Base-by-base conservation (phyloP, 768 basidiomycete genomes). In the Paxillus rubicundulus region DNA sequence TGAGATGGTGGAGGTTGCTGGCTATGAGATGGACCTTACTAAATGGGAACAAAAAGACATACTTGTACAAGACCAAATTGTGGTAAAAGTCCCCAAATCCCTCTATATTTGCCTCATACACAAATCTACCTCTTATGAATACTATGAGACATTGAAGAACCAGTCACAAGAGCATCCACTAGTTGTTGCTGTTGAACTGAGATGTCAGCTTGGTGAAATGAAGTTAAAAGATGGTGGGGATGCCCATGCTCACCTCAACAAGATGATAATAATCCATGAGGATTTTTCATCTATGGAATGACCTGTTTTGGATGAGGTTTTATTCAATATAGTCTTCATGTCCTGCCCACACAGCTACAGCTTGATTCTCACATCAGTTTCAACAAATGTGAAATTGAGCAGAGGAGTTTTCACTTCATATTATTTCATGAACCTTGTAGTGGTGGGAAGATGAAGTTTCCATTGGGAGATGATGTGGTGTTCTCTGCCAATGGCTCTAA, bases 271-370 rank as follows among this genome's bases (percentile, higher is more conserved):
- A 7, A 64, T 73, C 57, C 55, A 49, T 3, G 67, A 74, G 42
- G 61, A 73, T 17, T 63, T 76, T 6, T 65, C 71, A 0, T 60
- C 65, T 0, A 69, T 73, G 60, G 70, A 69, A 17, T 51, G 62
- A 4, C 48, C 63, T 18, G 64, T 68, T 4, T 27, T 58, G 0
- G 65, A 72, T n/a, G n/a, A n/a, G n/a, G n/a, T n/a, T n/a, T n/a
- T n/a, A n/a, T n/a, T n/a, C n/a, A n/a, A n/a, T n/a, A n/a, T n/a
- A n/a, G n/a, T n/a, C n/a, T n/a, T n/a, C n/a, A n/a, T n/a, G n/a
- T n/a, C n/a, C n/a, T n/a, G n/a, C n/a, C n/a, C n/a, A n/a, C n/a
- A n/a, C n/a, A n/a, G n/a, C n/a, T n/a, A n/a, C n/a, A n/a, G n/a
- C n/a, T n/a, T n/a, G n/a, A n/a, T n/a, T n/a, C n/a, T n/a, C n/a